Evolutionary conservation across 177 flowering plant species (phyloP).

Genomic region (Telopea speciosissima): DNA sequence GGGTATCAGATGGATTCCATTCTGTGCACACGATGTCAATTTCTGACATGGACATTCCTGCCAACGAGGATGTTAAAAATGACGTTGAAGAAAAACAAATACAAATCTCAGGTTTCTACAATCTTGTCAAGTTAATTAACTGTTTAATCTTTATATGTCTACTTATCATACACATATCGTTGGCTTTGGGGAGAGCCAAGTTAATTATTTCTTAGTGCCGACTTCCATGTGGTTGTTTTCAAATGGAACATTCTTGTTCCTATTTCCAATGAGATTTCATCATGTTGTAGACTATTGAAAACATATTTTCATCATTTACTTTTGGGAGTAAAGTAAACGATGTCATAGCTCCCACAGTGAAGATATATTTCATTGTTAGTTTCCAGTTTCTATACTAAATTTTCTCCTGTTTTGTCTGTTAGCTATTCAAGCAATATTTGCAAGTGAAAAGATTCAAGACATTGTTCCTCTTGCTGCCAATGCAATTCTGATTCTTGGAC

Average conservation of each 20-base stretch:
- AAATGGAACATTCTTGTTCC: slow-evolving; percentile 6
- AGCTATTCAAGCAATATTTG: slow-evolving; percentile 67
- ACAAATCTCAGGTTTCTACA: slow-evolving; percentile 54
- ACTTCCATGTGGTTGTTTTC: slow-evolving; percentile 4
- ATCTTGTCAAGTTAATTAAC: neutral
- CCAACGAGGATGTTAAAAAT: slow-evolving; percentile 26
- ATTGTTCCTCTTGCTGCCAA: slow-evolving; percentile 45
- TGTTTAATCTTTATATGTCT: neutral
- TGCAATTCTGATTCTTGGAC: slow-evolving; percentile 63
- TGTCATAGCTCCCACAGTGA: neutral
- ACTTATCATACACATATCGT: neutral
- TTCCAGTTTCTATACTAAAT: neutral
- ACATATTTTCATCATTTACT: neutral
- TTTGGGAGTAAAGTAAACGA: neutral
- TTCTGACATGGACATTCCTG: slow-evolving; percentile 36
- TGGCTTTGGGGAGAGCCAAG: slow-evolving; percentile 1
- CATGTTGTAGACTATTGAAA: neutral
- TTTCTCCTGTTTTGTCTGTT: slow-evolving; percentile 7
- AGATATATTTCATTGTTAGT: neutral
- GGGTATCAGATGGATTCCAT: slow-evolving; percentile 72
- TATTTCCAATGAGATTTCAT: neutral
- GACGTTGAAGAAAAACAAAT: slow-evolving; percentile 33
- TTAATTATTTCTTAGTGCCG: neutral
- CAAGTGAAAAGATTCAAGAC: slow-evolving; percentile 69
- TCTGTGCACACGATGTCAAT: slow-evolving; percentile 46